phyloP scores from a whole-genome alignment of 164 flowering plant species.

The Nelumbo lutea region DNA sequence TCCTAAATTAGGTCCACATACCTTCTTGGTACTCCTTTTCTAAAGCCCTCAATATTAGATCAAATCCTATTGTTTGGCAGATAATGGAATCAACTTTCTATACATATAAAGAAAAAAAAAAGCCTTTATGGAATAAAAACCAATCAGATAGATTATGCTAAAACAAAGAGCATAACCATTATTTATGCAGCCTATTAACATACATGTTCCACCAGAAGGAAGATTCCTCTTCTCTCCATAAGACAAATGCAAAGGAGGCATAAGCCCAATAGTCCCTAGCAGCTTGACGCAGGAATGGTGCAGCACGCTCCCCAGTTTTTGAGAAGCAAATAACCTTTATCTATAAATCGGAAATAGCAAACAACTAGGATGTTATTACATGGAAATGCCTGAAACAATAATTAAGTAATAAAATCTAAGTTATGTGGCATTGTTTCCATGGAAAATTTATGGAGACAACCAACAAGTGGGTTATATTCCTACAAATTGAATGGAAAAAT shows the following conservation, averaged over 20 bases:
- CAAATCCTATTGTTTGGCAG: too few relatives aligned
- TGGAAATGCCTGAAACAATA: neutral
- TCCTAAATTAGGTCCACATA: too few relatives aligned
- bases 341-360: constrained; percentile 25
- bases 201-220: constrained; percentile 88
- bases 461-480: too few relatives aligned
- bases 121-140: neutral
- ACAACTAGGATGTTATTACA: neutral
- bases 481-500: too few relatives aligned
- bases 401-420: neutral
- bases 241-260: constrained; percentile 79
- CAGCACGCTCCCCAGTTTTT: constrained; percentile 86
- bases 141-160: neutral
- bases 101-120: neutral
- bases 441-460: too few relatives aligned
- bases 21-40: too few relatives aligned
- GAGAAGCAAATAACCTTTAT: constrained; percentile 86
- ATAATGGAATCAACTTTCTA: too few relatives aligned
- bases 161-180: neutral
- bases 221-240: constrained; percentile 83
- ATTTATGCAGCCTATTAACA: constrained; percentile 16
- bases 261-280: constrained; percentile 62
- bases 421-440: too few relatives aligned
- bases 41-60: too few relatives aligned
- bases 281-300: constrained; percentile 80